phyloP scores from a whole-genome alignment of 192 early-diverging fungal species.

The Entomortierella chlamydospora region DNA sequence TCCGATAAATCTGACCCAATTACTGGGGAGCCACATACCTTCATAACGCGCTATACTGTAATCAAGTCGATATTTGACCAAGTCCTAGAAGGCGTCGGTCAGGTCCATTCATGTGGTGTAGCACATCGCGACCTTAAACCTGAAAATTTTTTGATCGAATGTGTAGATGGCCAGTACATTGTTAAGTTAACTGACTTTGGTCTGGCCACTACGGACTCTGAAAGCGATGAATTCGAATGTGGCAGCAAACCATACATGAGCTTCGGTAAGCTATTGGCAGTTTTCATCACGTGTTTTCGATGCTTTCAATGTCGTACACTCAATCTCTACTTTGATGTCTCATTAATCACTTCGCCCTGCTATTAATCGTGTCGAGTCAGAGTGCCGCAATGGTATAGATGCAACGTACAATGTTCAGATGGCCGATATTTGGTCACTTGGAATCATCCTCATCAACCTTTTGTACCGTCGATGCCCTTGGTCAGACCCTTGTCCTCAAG shows the following conservation, averaged over 20 bases:
- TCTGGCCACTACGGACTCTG: slow-evolving; percentile 83
- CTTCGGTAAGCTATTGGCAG: slow-evolving; percentile 37
- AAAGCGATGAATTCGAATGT: slow-evolving; percentile 88
- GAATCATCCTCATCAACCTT: slow-evolving; percentile 79
- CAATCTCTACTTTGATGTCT: neutral
- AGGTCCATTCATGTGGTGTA: slow-evolving; percentile 80
- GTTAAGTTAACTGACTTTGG: slow-evolving; percentile 95
- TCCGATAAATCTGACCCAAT: slow-evolving; percentile 51
- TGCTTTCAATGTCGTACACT: neutral
- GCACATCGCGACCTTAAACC: slow-evolving; percentile 94
- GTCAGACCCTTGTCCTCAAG: slow-evolving; percentile 70
- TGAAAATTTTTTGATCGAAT: slow-evolving; percentile 73
- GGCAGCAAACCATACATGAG: slow-evolving; percentile 76
- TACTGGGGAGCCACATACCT: slow-evolving; percentile 62
- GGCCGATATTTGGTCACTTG: slow-evolving; percentile 80
- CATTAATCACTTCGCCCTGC: neutral
- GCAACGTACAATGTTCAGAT: slow-evolving; percentile 66
- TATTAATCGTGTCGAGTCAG: slow-evolving; percentile 7
- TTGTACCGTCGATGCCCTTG: slow-evolving; percentile 79
- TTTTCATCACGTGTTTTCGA: neutral
- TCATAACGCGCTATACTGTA: slow-evolving; percentile 66
- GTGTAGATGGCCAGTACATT: slow-evolving; percentile 37
- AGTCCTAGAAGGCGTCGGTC: slow-evolving; percentile 76
- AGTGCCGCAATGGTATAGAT: slow-evolving; percentile 58
- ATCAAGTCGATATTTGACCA: slow-evolving; percentile 79